Base-by-base conservation (phyloP, 2,329 filamentous ascomycete species). In the Neobulgaria alba region DNA sequence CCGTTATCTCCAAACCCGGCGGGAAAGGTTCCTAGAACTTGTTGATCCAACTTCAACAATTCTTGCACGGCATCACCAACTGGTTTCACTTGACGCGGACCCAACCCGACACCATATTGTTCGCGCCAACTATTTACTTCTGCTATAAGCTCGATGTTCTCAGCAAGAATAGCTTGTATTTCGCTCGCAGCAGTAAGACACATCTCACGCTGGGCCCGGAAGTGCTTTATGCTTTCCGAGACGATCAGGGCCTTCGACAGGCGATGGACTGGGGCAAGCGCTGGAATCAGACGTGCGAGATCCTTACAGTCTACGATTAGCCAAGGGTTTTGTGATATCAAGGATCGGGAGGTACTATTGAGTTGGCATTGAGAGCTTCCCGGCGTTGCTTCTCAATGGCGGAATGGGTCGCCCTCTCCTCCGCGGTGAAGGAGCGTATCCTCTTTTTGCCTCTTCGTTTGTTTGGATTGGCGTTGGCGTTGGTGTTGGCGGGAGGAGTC, bases 301-400 rank as follows among this genome's bases (percentile, higher is more conserved):
- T 42, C 39, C 39, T 42, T 15, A n/a, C n/a, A n/a, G n/a, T n/a
- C n/a, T n/a, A n/a, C n/a, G n/a, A n/a, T n/a, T n/a, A n/a, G n/a
- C n/a, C n/a, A n/a, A n/a, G n/a, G n/a, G n/a, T n/a, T n/a, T n/a
- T n/a, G n/a, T n/a, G n/a, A n/a, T n/a, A n/a, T n/a, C n/a, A n/a
- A n/a, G n/a, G n/a, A n/a, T n/a, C n/a, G n/a, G n/a, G n/a, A n/a
- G n/a, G n/a, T n/a, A n/a, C n/a, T n/a, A n/a, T n/a, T n/a, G 30
- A 37, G 14, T 16, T 37, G 16, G 35, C 35, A 15, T 37, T 37
- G 3, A 37, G 23, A 37, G 23, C 35, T 18, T 37, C 39, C 20
- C 39, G 29, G 4, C 39, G 29, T 33, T 42, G 39, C n/a, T 42
- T 42, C 39, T 42, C 39, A 14, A 42, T 42, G 3, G 26, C 39